Evolutionary conservation across 1,284 basidiomycete genomes (phyloP), one percentile per base, ranked within the genome.

Genomic region (Calocybe gambosa): DNA sequence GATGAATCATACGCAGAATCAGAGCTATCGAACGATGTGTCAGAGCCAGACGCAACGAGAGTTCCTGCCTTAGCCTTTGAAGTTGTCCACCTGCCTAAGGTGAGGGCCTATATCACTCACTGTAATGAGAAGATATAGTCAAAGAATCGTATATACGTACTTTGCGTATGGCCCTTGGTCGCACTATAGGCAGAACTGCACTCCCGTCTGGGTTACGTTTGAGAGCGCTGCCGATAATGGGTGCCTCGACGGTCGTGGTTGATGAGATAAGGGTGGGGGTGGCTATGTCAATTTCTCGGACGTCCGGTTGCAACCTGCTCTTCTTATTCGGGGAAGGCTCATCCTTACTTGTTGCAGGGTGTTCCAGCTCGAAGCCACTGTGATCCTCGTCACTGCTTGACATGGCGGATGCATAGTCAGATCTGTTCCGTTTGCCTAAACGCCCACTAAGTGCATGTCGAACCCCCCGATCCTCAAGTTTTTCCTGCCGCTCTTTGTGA

Each of bases 1-100:
- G 65, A 57, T 1, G 68, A 62, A 52, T 84, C 82, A 51, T 79
- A 70, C 6, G 69, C 79, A 16, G 84, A 88, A 60, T 86, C 82
- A 2, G 86, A 88, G 57, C 84, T 87, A 60, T 87, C 80, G 50
- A 85, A 89, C 0, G 85, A 85, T 2, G 73, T 69, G 45, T 85
- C 81, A 3, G 80, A 81, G 9, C 71, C 68, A 6, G 57, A 54
- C 0, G 61, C 55, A 3, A 53, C 51, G 9, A 51, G 36, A 10
- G 50, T 29, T n/a, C 49, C 45, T n/a, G 46, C 39, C 19, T 50
- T 51, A 29, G 49, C 54, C 19, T 48, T 53, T 38, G 50, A 53
- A 42, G 54, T 50, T 50, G 73, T 67, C 77, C 76, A 75, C 41
- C 60, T 64, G 42, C 60, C 61, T 55, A 71, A 73, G 39, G 50